A percentile compares a stretch with the other conserved stretches of the same genome.
Evolutionary conservation across 1,284 basidiomycete species (phyloP).

Genomic region (Pseudozyma pruni): DNA sequence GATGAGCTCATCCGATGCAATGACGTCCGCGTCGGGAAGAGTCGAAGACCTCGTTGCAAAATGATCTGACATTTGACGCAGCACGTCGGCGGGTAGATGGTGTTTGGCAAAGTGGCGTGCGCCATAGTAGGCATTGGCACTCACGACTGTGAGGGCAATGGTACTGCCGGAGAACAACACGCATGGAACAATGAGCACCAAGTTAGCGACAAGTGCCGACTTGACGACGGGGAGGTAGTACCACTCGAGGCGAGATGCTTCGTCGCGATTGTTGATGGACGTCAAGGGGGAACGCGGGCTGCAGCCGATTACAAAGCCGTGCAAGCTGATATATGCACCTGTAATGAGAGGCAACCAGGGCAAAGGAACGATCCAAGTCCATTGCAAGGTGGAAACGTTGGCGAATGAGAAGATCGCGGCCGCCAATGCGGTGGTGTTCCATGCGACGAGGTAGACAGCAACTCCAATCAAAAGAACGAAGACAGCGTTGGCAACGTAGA

Average conservation of each 20-base stretch:
- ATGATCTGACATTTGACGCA: not conserved
- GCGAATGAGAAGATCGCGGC: not conserved
- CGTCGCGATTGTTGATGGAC: not conserved
- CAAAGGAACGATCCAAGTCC: conserved; percentile 32
- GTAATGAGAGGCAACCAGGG: conserved; percentile 23
- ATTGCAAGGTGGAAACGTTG: not conserved
- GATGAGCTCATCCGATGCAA: conserved; percentile 20
- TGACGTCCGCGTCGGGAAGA: not conserved
- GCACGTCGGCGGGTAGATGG: conserved; percentile 2
- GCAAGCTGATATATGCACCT: conserved; percentile 20
- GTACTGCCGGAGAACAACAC: conserved; percentile 9
- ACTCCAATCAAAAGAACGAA: conserved; percentile 17
- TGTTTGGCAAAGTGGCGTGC: conserved; percentile 2
- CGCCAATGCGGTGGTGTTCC: conserved; percentile 2
- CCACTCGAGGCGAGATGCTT: not conserved
- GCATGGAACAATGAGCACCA: conserved; percentile 9
- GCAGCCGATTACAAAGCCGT: conserved; percentile 19
- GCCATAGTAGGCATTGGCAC: conserved; percentile 2
- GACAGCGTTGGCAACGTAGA: conserved; percentile 32
- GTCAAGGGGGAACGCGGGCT: conserved; percentile 18
- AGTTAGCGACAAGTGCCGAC: conserved; percentile 3
- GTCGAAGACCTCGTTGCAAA: not conserved
- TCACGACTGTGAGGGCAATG: conserved; percentile 1
- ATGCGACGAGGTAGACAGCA: conserved; percentile 13
- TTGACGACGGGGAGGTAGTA: conserved; percentile 10